phyloP scores from a whole-genome alignment of 2,329 filamentous ascomycete species.

The Cryphonectria parasitica region DNA sequence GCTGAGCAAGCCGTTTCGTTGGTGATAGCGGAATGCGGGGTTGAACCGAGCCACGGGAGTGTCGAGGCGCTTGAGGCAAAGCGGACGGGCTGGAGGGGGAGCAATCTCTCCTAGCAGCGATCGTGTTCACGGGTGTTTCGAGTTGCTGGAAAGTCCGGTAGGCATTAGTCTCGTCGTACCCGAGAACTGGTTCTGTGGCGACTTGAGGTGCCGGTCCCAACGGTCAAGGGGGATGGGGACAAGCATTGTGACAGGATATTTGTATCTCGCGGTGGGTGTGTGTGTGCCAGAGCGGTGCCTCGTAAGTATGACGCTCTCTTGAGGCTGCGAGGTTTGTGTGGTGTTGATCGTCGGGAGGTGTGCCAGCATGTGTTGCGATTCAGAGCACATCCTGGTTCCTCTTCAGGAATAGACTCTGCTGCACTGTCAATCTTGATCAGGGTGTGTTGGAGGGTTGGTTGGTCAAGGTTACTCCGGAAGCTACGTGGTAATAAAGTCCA shows the following conservation, averaged over 20 bases:
- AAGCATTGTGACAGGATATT: background rate
- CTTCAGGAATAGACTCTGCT: constrained; percentile 5
- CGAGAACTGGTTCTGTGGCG: background rate
- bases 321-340: constrained; percentile 6
- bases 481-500: background rate
- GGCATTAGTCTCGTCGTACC: background rate
- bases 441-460: background rate
- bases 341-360: background rate
- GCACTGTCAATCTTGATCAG: background rate
- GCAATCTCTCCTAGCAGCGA: constrained; percentile 5
- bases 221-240: background rate
- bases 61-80: background rate
- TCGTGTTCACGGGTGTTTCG: background rate
- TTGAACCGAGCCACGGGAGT: background rate
- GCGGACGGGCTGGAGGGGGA: background rate
- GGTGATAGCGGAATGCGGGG: constrained; percentile 5
- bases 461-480: constrained; percentile 1
- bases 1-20: background rate
- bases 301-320: background rate
- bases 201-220: background rate
- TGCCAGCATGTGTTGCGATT: background rate
- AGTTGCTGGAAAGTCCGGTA: background rate
- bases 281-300: background rate
- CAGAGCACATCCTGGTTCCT: background rate
- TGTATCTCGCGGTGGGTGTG: background rate